Evolutionary conservation across 2,329 filamentous ascomycete species (phyloP), one percentile per base, ranked within the genome.

Genomic region (Penicillium concentricum): DNA sequence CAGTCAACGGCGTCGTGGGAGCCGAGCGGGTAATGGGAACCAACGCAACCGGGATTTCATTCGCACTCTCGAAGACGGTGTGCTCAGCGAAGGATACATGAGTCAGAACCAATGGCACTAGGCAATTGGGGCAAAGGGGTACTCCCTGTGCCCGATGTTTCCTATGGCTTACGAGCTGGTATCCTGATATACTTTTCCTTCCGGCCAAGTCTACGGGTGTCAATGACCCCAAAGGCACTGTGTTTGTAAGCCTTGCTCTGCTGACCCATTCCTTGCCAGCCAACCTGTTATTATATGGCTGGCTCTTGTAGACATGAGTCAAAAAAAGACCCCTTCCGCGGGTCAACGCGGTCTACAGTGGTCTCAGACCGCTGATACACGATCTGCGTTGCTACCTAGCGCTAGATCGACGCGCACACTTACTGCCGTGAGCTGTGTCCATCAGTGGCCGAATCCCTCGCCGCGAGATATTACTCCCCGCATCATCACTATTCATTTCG

Each of bases 21-120:
- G 91, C 70, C 84, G 92, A 54, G 83, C 84, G 43, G 72, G 81
- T 76, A 73, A 74, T 50, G 79, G 74, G 43, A 80, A 79, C 54
- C 72, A 77, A 44, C 75, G 81, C 55, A 82, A 92, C 69, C 83
- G 92, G 41, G 93, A 97, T 71, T 97, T 99, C 71, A 96, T 99
- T 67, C 87, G 94, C 54, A 97, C 90, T 60, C 80, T 99, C 61
- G 94, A 99, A 76, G 94, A 97, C 76, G 85, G 94, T 35, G 97
- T 92, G 2, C 79, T 97, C 54, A 93, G 96, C 74, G 93, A 97
- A 74, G 91, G 92, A 2, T 97, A 92, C 70, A 90, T 92, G 85
- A 81, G 80, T 63, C 80, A 84, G 62, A 85, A 87, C 80, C 90
- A 94, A 74, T 96, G 88, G 83, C 82, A 85, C 67, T 86, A 79